Conservation (phyloP, 768 basidiomycete species). For the Lactarius akahatsu region DNA sequence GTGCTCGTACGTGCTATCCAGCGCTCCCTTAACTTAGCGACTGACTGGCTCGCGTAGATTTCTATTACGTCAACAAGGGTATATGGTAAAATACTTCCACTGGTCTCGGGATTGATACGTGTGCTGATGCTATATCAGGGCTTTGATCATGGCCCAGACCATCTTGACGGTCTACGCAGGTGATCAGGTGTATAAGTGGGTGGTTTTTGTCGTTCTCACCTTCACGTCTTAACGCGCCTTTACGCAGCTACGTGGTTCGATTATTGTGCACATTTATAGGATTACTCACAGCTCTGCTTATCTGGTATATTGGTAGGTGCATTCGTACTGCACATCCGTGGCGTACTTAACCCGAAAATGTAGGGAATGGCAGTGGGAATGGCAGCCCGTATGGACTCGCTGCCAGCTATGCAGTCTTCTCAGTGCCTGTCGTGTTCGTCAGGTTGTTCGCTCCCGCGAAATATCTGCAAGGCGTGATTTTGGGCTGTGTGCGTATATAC, state of each 20-base stretch:
- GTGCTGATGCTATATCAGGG: constrained; percentile 36
- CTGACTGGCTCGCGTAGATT: constrained; percentile 34
- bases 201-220: neutral
- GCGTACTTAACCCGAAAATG: constrained; percentile 1
- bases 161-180: constrained; percentile 55
- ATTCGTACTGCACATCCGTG: neutral
- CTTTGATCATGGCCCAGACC: constrained; percentile 61
- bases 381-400: constrained; percentile 58
- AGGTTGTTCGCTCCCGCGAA: constrained; percentile 47
- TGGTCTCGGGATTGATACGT: neutral
- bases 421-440: constrained; percentile 48
- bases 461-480: constrained; percentile 40
- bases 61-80: constrained; percentile 46
- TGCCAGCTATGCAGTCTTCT: constrained; percentile 46
- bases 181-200: constrained; percentile 55
- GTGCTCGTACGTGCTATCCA: constrained; percentile 42
- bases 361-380: constrained; percentile 44
- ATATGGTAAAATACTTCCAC: constrained; percentile 39
- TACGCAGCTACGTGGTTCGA: constrained; percentile 43
- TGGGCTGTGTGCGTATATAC: constrained; percentile 39
- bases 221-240: neutral
- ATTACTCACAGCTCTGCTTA: constrained; percentile 46
- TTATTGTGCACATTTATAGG: constrained; percentile 48
- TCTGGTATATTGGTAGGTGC: constrained; percentile 48
- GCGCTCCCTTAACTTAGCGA: neutral